These are phyloP conservation scores for Cladosporium halotolerans DNA, from an alignment of 2,329 filamentous ascomycete species.

Conservation along the genomic window DNA sequence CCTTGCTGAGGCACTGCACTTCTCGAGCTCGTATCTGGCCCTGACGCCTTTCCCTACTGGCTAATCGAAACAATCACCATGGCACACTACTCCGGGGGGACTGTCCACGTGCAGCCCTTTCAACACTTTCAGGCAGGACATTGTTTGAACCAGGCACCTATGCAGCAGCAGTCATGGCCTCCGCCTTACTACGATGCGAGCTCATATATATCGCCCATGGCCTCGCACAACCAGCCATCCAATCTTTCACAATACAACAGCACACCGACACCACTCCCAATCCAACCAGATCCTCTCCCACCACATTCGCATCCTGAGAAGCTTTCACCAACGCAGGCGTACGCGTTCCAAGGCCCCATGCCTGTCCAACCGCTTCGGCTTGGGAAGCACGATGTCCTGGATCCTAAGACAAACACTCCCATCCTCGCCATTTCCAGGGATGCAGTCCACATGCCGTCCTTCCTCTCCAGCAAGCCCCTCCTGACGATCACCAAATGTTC, in stretches of 20 bases:
- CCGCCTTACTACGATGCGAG: conserved; percentile 3
- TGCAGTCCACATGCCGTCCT: conserved; percentile 16
- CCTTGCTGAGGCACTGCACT: too few relatives aligned
- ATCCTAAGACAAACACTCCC: conserved; percentile 11
- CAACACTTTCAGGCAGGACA: conserved; percentile 11
- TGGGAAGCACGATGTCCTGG: conserved; percentile 15
- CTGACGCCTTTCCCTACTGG: not conserved
- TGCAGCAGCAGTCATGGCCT: conserved; percentile 6
- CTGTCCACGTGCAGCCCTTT: conserved; percentile 10
- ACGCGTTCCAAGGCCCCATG: conserved; percentile 12
- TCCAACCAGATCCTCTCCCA: conserved; percentile 19
- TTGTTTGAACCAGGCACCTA: conserved; percentile 1
- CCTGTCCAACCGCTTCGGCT: conserved; percentile 17
- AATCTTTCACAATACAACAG: not conserved
- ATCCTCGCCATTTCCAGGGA: conserved; percentile 16
- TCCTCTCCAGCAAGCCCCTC: conserved; percentile 14
- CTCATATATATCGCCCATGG: not conserved
- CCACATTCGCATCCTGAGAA: conserved; percentile 20
- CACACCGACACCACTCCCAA: not conserved
- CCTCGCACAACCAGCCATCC: conserved; percentile 2
- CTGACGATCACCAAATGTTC: conserved; percentile 14
- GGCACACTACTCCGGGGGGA: conserved; percentile 5
- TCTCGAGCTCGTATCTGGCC: too few relatives aligned
- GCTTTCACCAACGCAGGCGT: conserved; percentile 16
- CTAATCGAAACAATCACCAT: not conserved